These are phyloP conservation scores for Cercophora sp. DNA, from an alignment of 495 filamentous ascomycete genomes.

Conservation along the genomic window DNA sequence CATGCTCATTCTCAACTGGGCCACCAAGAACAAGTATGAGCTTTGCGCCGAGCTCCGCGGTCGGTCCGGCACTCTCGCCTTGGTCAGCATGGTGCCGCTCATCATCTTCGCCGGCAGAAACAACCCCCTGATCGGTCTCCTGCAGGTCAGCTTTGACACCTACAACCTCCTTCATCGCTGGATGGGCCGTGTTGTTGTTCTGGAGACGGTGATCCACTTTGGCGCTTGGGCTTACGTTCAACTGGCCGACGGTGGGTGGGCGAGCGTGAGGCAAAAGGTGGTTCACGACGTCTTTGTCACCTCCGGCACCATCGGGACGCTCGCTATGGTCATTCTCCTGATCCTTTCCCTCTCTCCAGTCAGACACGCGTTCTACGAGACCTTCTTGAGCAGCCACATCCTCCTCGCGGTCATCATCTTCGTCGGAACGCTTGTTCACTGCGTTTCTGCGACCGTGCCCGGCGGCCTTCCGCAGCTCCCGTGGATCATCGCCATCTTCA, in stretches of 20 bases:
- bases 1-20: constrained; percentile 60
- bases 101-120: constrained; percentile 87
- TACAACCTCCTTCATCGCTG: constrained; percentile 94
- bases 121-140: constrained; percentile 79
- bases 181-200: constrained; percentile 81
- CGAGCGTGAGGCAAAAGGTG: constrained; percentile 47
- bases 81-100: constrained; percentile 88
- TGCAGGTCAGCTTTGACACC: constrained; percentile 91
- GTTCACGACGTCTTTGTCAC: constrained; percentile 53
- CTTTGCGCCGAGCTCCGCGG: constrained; percentile 66
- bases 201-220: constrained; percentile 75
- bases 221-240: constrained; percentile 69
- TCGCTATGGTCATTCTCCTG: constrained; percentile 55
- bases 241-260: constrained; percentile 63
- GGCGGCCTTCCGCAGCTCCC: constrained; percentile 58
- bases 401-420: constrained; percentile 59
- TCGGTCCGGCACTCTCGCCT: constrained; percentile 75
- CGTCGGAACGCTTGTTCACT: constrained; percentile 67
- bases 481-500: constrained; percentile 64
- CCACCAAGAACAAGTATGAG: constrained; percentile 42
- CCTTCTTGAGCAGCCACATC: constrained; percentile 82
- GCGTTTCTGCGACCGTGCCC: constrained; percentile 34
- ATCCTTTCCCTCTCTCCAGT: constrained; percentile 67
- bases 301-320: constrained; percentile 47
- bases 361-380: constrained; percentile 94